Base-by-base conservation (phyloP, 2,329 filamentous ascomycete genomes). In the Diaporthe nobilis region DNA sequence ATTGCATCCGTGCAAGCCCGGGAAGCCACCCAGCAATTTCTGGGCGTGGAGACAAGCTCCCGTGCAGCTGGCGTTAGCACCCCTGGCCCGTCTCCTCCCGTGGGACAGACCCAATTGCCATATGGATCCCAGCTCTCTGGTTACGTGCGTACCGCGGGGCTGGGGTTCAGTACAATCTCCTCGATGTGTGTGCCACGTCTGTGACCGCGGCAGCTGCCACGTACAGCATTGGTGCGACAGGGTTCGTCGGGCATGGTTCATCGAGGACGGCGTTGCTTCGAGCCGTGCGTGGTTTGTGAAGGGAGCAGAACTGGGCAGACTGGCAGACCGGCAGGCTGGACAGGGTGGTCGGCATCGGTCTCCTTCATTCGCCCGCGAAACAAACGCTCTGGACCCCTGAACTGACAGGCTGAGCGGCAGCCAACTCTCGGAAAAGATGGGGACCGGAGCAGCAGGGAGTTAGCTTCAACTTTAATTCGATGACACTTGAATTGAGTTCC, bases 1-100 rank as follows among this genome's bases (percentile, higher is more conserved):
- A 61, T 28, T 63, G 47, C 58, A 65, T 25, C 71, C 57, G n/a
- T 65, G 57, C 57, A 25, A 72, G 70, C 44, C 72, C 42, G 28
- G 47, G 28, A 51, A 44, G n/a, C 55, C 34, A 47, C 42, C 67
- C 60, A 74, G 58, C 68, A 76, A 75, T 75, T 72, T 75, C 65
- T 76, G 60, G 75, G 57, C 67, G 72, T 76, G 75, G 75, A 75
- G 72, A 75, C 75, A 63, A 75, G 67, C 58, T 75, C 72, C 75
- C 75, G 70, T 72, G 72, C 68, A 77, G 72, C 67, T 74, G 68
- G 60, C 61, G 42, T 47, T 47, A 57, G 31, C 44, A 61, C 68
- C 72, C 72, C 67, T 72, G 53, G 65, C 49, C 49, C 34, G 71
- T 72, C 71, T 53, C 71, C 71, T 73, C 71, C 71, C 71, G 44